Evolutionary conservation across 2,329 filamentous ascomycete species (phyloP).

Genomic region (Penicillium crustosum): DNA sequence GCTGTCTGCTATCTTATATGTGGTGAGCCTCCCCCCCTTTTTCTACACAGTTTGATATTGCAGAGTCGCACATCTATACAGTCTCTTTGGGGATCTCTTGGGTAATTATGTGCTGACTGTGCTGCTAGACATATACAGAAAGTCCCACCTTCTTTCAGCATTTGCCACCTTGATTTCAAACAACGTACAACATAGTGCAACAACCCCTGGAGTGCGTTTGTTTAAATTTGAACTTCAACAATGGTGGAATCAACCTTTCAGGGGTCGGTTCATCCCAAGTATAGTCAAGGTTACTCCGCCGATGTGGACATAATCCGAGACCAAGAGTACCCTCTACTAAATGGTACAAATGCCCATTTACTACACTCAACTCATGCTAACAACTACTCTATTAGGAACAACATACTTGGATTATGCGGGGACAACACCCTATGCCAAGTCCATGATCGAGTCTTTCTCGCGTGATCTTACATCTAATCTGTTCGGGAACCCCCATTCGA

Average conservation of each 20-base stretch:
- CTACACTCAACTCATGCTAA: neutral
- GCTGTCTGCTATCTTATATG: conserved; percentile 15
- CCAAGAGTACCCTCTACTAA: conserved; percentile 49
- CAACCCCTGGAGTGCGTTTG: neutral
- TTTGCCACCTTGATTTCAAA: neutral
- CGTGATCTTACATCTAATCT: conserved; percentile 74
- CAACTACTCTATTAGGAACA: conserved; percentile 52
- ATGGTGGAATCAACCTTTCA: conserved; percentile 2
- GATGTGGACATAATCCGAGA: conserved; percentile 50
- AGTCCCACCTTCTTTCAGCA: neutral
- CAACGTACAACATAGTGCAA: neutral
- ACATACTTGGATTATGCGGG: conserved; percentile 93
- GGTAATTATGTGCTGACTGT: conserved; percentile 7
- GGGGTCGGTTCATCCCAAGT: conserved; percentile 11
- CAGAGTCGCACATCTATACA: conserved; percentile 9
- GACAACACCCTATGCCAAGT: conserved; percentile 80
- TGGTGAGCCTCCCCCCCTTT: conserved; percentile 4
- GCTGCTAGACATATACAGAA: neutral
- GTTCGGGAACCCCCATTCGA: conserved; percentile 90
- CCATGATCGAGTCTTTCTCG: conserved; percentile 75
- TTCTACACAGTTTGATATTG: conserved; percentile 9
- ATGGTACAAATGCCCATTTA: conserved; percentile 27
- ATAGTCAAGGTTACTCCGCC: conserved; percentile 40
- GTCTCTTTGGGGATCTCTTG: conserved; percentile 8
- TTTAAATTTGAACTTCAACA: neutral